Percentiles rank a stretch among this genome's conserved stretches.
phyloP scores from a whole-genome alignment of 78 protist genomes.

The Dictyostelium capitatum region DNA sequence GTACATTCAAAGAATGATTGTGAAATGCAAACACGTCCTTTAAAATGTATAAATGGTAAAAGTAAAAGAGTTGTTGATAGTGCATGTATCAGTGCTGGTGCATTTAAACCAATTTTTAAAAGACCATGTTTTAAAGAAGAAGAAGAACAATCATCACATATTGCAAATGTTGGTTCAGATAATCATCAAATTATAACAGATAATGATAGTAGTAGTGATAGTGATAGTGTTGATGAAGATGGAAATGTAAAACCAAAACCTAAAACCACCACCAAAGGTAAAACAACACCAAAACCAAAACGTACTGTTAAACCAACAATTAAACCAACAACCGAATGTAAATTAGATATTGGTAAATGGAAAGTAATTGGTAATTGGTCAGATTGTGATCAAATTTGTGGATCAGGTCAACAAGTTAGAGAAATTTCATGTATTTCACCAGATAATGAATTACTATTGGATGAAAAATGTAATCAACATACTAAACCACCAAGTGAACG shows the following conservation, averaged over 20 bases:
- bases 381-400: constrained; percentile 72
- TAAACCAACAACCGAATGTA: neutral
- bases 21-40: constrained; percentile 23
- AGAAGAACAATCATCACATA: neutral
- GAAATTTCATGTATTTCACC: neutral
- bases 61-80: neutral
- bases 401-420: constrained; percentile 43
- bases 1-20: neutral
- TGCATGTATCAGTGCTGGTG: neutral
- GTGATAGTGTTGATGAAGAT: neutral
- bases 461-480: constrained; percentile 1
- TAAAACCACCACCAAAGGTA: neutral
- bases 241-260: neutral
- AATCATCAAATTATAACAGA: neutral
- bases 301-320: neutral
- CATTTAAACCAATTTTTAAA: neutral
- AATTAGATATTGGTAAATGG: constrained; percentile 27
- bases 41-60: neutral
- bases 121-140: constrained; percentile 18
- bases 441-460: neutral
- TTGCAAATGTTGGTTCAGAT: neutral
- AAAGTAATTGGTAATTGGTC: constrained; percentile 34
- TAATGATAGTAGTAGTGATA: neutral
- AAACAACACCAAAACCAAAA: neutral
- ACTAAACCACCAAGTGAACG: constrained; percentile 29